These are phyloP conservation scores for Apiosordaria backusii DNA, from an alignment of 495 filamentous ascomycete species.

Conservation along the genomic window DNA sequence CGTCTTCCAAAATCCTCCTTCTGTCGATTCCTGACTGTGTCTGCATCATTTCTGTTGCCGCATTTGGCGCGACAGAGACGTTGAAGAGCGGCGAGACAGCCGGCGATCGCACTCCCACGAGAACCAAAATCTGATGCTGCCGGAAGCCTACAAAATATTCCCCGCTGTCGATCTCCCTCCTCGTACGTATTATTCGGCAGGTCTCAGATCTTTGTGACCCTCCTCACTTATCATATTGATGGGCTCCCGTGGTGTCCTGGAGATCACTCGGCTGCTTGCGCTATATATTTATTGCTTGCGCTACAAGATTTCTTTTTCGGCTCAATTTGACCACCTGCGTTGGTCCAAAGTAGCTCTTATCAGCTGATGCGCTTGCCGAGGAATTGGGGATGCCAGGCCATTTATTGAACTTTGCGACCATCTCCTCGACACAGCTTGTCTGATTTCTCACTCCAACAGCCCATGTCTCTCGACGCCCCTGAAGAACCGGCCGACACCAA, in stretches of 20 bases:
- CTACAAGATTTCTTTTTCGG: not conserved
- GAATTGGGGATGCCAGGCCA: not conserved
- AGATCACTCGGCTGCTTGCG: not conserved
- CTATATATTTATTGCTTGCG: not conserved
- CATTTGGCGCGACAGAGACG: not conserved
- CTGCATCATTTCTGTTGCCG: not conserved
- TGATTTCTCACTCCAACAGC: not conserved
- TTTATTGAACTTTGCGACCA: not conserved
- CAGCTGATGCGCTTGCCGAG: constrained; percentile 2
- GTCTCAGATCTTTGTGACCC: not conserved
- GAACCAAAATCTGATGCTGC: not conserved
- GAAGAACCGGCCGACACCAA: not conserved
- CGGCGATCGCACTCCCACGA: not conserved
- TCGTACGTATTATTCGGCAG: not conserved
- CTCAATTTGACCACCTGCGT: not conserved
- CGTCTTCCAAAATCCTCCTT: not conserved
- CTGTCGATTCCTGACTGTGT: not conserved
- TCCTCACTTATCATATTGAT: not conserved
- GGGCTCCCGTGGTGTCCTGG: not conserved
- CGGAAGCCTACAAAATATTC: not conserved
- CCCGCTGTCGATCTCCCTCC: not conserved
- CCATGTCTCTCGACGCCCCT: not conserved
- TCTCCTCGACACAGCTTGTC: not conserved
- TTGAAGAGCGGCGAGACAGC: not conserved
- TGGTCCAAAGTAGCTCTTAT: not conserved